Evolutionary conservation across 805 yeast genomes (phyloP), one percentile per base, ranked within the genome.

Genomic region (Candida caryicola): DNA sequence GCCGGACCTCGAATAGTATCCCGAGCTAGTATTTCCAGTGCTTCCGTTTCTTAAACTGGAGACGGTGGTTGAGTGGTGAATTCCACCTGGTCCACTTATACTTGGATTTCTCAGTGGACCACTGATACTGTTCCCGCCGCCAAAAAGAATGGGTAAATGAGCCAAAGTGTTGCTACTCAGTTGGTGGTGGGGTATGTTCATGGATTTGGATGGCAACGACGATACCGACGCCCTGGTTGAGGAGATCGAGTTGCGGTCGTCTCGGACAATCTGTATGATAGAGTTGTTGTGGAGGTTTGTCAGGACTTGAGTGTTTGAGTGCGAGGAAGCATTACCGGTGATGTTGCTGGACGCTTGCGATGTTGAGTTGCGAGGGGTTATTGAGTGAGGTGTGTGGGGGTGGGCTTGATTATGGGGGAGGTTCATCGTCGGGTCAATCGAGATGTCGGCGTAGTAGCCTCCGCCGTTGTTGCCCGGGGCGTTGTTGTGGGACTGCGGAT

Each of bases 111-210:
- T 54, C 14, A 67, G 59, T 3, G 72, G 69, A 2, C 73, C 74
- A 40, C 69, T 60, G 19, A 68, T 57, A 46, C 68, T 60, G 34
- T 55, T 59, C 8, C 66, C 60, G 6, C 61, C 61, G n/a, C 74
- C 74, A 43, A 66, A 69, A 14, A 69, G 44, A 3, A 65, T 60
- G 1, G 74, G 74, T 34, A 69, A 53, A 45, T 69, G 74, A 3
- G 71, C 71, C 50, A 69, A 55, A 4, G 71, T 59, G 37, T 47
- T 60, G 40, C 50, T 58, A 39, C 52, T 59, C 54, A 58, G 60
- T 41, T 68, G 73, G 50, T 69, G 74, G 47, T 69, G 74, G 1
- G 74, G 74, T 7, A 69, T 69, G 45, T 69, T 63, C 74, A 69
- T 69, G 13, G 66, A 60, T 46, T 69, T 69, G 13, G 71, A 64